phyloP scores from a whole-genome alignment of 2,329 filamentous ascomycete genomes.

The Exutisphaerella laricina region DNA sequence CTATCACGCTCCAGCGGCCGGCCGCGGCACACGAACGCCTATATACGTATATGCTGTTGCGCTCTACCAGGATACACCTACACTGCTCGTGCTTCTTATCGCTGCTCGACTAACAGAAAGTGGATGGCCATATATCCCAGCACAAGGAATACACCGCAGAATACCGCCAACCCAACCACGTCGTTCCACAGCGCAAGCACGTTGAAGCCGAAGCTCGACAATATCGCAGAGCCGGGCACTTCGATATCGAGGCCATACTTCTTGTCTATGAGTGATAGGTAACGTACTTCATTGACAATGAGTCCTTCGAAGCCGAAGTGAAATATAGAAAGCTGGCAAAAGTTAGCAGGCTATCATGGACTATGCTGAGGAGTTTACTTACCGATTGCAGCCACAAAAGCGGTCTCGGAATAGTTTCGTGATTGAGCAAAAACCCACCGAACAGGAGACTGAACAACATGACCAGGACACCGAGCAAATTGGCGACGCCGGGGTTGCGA shows the following conservation, averaged over 20 bases:
- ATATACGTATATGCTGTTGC: too few relatives aligned
- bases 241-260: constrained; percentile 97
- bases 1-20: too few relatives aligned
- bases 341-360: constrained; percentile 24
- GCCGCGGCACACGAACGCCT: too few relatives aligned
- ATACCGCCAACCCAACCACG: constrained; percentile 72
- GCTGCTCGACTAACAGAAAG: constrained; percentile 81
- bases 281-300: constrained; percentile 94
- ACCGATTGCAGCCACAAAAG: constrained; percentile 84
- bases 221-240: constrained; percentile 86
- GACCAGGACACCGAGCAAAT: constrained; percentile 85
- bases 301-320: constrained; percentile 95
- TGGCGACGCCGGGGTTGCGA: constrained; percentile 85
- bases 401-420: constrained; percentile 80
- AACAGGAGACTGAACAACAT: constrained; percentile 98
- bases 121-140: constrained; percentile 93
- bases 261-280: constrained; percentile 81
- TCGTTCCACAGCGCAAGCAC: constrained; percentile 82
- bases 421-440: constrained; percentile 87
- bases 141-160: constrained; percentile 76
- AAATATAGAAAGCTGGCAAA: constrained; percentile 75
- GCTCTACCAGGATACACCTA: too few relatives aligned
- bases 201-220: constrained; percentile 92
- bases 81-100: too few relatives aligned
- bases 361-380: constrained; percentile 33